A percentile compares a stretch with the other conserved stretches of the same genome.
phyloP scores from a whole-genome alignment of 2,329 filamentous ascomycete species.

The Fusarium sp. region DNA sequence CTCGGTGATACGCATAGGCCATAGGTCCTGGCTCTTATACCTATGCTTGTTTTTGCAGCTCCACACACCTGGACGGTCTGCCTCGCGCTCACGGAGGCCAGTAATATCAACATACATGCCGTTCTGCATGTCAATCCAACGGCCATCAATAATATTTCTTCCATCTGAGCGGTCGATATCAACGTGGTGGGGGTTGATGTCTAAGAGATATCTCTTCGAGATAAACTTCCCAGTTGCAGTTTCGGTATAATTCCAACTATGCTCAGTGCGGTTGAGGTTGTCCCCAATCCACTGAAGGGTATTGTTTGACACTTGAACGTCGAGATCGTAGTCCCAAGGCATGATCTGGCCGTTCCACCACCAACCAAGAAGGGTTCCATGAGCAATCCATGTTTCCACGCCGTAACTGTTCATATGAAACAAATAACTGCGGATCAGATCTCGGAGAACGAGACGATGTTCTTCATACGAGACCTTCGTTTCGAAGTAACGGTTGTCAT shows the following conservation, averaged over 20 bases:
- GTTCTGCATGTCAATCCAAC: slow-evolving; percentile 81
- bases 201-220: slow-evolving; percentile 71
- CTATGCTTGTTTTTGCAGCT: slow-evolving; percentile 83
- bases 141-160: slow-evolving; percentile 82
- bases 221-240: slow-evolving; percentile 52
- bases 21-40: slow-evolving; percentile 76
- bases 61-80: slow-evolving; percentile 70
- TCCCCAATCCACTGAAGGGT: slow-evolving; percentile 73
- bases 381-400: slow-evolving; percentile 86
- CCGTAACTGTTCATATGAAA: slow-evolving; percentile 69
- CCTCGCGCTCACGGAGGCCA: slow-evolving; percentile 73
- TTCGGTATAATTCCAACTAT: slow-evolving; percentile 62
- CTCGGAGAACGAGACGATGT: slow-evolving; percentile 70
- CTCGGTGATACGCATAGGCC: slow-evolving; percentile 75
- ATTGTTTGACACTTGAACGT: slow-evolving; percentile 77
- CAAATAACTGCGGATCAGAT: slow-evolving; percentile 80
- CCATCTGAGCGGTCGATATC: slow-evolving; percentile 72
- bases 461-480: slow-evolving; percentile 70
- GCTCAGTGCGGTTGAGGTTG: slow-evolving; percentile 73
- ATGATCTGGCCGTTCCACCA: slow-evolving; percentile 86
- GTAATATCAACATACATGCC: slow-evolving; percentile 89
- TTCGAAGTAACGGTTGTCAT: slow-evolving; percentile 76
- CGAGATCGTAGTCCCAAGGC: slow-evolving; percentile 87
- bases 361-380: slow-evolving; percentile 86
- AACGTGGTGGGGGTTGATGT: slow-evolving; percentile 77